A percentile compares a stretch with the other conserved stretches of the same genome.
Evolutionary conservation across 805 yeast species (phyloP).

Genomic region (Ogataea glucozyma): DNA sequence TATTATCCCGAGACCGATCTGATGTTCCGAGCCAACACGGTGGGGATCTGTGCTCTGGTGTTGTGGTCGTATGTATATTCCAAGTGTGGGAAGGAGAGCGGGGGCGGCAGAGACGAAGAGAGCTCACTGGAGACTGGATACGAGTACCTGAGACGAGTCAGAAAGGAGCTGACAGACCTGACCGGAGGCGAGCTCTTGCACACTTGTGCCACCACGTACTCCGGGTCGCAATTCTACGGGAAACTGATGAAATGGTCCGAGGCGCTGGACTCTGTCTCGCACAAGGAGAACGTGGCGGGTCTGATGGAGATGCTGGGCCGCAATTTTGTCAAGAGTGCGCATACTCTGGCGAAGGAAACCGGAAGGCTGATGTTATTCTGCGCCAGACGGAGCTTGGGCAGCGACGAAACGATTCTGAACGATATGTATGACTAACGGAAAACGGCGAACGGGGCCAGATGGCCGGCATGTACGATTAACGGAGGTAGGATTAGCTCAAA

Average conservation of each 20-base stretch:
- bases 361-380: constrained; percentile 55
- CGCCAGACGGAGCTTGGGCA: constrained; percentile 54
- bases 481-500: not conserved
- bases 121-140: constrained; percentile 47
- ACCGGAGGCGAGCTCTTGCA: constrained; percentile 36
- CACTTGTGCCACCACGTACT: constrained; percentile 35
- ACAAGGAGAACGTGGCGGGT: constrained; percentile 56
- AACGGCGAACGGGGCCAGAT: not conserved
- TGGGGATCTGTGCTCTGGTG: constrained; percentile 43
- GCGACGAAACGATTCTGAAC: constrained; percentile 45
- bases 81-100: constrained; percentile 47
- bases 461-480: too few species aligned
- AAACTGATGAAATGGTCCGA: constrained; percentile 43
- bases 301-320: constrained; percentile 47
- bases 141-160: constrained; percentile 49
- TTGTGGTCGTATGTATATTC: constrained; percentile 56
- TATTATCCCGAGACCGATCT: constrained; percentile 57
- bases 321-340: constrained; percentile 44
- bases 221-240: constrained; percentile 43
- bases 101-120: not conserved
- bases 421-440: constrained; percentile 44
- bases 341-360: constrained; percentile 60
- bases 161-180: constrained; percentile 40
- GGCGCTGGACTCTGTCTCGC: constrained; percentile 39
- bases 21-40: constrained; percentile 43